Base-by-base conservation (phyloP, 2,329 filamentous ascomycete species). In the Fusarium sp. region DNA sequence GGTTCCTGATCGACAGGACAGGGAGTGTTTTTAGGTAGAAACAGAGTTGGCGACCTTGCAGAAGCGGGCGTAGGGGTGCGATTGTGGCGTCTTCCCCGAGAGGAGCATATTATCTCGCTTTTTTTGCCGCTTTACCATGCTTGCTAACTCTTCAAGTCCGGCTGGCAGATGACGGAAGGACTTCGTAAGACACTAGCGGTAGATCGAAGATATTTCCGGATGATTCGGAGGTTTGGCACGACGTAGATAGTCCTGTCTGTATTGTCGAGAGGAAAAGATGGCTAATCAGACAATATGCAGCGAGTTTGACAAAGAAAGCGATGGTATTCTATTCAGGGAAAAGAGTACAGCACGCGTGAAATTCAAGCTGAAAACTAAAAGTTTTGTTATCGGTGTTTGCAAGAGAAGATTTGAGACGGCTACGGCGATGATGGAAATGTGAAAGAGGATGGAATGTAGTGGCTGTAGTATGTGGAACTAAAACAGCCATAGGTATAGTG, bases 371-470 rank as follows among this genome's bases (percentile, higher is more conserved):
- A n/a, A 8, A 17, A 37, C 17, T 37, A 2, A 19, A 53, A 64
- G 41, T 11, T 53, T 26, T 53, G 43, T 52, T 30, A 9, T 63
- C n/a, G 24, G 28, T 13, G 49, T 35, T 46, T 63, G 44, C 32
- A 13, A 63, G 26, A 59, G 35, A 35, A 53, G 41, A 24, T 22
- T 50, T 30, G 44, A 11, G 28, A 30, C 28, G 28, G 28, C 28
- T 4, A 30, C 10, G 45, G 44, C 39, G 43, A 33, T 49, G 53
- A 59, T 55, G 52, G 11, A 39, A 48, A 48, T 39, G 49, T 40
- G 22, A 30, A 55, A 30, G 40, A 46, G 14, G 20, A 24, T 68
- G 67, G 67, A 70, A 70, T 70, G 67, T 17, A 45, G 49, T 65
- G 55, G 43, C 40, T 47, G 48, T 37, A 55, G 30, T 43, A 13